Conservation (phyloP, 768 basidiomycete species). For the Boletus pseudo-olivaceus region DNA sequence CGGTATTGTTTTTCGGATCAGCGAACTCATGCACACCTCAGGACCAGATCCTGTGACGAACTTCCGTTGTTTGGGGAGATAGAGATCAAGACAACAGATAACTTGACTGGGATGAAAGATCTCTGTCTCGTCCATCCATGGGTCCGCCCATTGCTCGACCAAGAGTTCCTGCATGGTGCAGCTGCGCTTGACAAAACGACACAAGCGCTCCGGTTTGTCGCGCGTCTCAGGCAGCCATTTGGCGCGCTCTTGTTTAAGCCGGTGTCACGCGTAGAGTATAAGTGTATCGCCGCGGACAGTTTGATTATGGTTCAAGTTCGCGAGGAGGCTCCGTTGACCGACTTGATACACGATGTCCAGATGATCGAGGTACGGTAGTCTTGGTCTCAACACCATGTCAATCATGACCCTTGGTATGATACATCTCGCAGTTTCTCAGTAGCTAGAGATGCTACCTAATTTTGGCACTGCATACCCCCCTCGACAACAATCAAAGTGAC, state of each 20-base stretch:
- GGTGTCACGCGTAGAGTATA: not conserved
- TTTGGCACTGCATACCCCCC: not conserved
- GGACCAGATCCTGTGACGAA: not conserved
- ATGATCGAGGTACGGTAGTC: not conserved
- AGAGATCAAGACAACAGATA: constrained; percentile 1
- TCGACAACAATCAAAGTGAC: no score
- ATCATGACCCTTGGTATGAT: not conserved
- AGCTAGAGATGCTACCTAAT: not conserved
- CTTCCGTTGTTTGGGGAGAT: not conserved
- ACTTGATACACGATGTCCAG: not conserved
- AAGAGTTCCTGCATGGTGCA: not conserved
- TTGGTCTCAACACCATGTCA: not conserved
- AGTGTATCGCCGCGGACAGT: constrained; percentile 12
- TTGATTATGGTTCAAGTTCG: constrained; percentile 5
- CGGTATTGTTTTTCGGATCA: no score
- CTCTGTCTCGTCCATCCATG: constrained; percentile 11
- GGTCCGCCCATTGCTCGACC: constrained; percentile 6
- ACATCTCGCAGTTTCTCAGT: not conserved
- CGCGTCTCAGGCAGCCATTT: not conserved
- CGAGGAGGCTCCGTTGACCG: not conserved
- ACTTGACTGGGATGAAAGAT: no score
- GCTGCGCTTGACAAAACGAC: not conserved
- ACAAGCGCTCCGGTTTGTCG: constrained; percentile 2
- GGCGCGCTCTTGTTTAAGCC: constrained; percentile 3
- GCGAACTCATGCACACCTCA: no score